Conservation (phyloP, 1,284 basidiomycete species). For the Ceratobasidium sp. region DNA sequence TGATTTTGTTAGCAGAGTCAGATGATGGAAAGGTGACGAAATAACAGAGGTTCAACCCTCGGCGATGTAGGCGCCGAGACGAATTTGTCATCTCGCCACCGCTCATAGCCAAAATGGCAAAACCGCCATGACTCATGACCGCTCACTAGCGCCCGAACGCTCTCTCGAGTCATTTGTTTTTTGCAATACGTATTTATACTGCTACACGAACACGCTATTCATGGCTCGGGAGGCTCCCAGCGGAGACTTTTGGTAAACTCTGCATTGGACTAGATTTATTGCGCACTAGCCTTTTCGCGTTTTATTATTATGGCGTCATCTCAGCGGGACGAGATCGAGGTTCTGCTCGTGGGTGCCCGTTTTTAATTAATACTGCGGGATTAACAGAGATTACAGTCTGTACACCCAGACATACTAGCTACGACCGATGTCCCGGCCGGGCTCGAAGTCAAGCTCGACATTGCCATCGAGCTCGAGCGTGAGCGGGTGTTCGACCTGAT, state of each 20-base stretch:
- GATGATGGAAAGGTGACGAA: background rate
- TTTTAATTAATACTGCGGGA: background rate
- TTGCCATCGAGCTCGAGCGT: slow-evolving; percentile 30
- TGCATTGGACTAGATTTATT: background rate
- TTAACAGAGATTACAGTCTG: slow-evolving; percentile 8
- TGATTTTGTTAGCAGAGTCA: background rate
- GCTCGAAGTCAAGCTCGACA: slow-evolving; percentile 24
- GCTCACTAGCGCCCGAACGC: background rate
- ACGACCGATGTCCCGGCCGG: slow-evolving; percentile 2
- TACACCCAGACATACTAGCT: slow-evolving; percentile 38
- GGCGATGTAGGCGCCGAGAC: background rate
- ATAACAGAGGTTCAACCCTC: too few relatives aligned
- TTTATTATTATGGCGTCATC: background rate
- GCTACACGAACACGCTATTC: too few relatives aligned
- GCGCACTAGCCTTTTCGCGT: background rate
- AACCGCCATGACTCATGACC: too few relatives aligned
- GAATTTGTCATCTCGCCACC: background rate
- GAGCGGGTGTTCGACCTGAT: slow-evolving; percentile 29
- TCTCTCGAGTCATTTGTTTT: too few relatives aligned
- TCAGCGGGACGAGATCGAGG: slow-evolving; percentile 33
- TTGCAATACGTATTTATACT: too few relatives aligned
- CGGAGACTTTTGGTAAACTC: background rate
- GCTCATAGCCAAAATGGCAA: too few relatives aligned
- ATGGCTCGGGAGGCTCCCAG: too few relatives aligned
- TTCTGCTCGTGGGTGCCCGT: slow-evolving; percentile 9